These are phyloP conservation scores for Aspergillus brunneoviolaceus DNA, from an alignment of 2,329 filamentous ascomycete genomes.

Conservation along the genomic window DNA sequence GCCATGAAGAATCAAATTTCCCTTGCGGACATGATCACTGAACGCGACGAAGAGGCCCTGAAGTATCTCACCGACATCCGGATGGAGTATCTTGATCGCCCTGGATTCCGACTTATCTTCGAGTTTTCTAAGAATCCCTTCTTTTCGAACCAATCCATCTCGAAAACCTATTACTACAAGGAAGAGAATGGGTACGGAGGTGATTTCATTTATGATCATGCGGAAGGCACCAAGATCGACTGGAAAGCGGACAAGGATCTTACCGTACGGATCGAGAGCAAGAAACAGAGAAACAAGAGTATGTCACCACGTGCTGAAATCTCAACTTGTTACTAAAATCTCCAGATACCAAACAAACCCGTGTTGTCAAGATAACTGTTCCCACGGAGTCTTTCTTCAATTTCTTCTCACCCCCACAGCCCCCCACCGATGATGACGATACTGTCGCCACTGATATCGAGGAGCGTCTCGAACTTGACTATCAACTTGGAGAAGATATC, in stretches of 20 bases:
- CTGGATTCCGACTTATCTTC: constrained; percentile 97
- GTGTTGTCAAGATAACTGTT: constrained; percentile 98
- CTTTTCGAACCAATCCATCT: constrained; percentile 95
- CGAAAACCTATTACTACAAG: constrained; percentile 99
- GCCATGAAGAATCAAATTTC: constrained; percentile 99
- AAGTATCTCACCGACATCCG: constrained; percentile 89
- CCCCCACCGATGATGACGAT: constrained; percentile 67
- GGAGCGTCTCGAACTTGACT: constrained; percentile 96
- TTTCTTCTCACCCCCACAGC: constrained; percentile 95
- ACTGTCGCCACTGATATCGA: constrained; percentile 87
- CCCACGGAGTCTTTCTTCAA: constrained; percentile 99
- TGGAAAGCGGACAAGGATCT: constrained; percentile 94
- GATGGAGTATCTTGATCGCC: constrained; percentile 99
- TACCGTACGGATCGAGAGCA: constrained; percentile 93
- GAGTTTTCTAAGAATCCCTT: constrained; percentile 94
- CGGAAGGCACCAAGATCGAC: constrained; percentile 95
- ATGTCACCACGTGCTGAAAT: constrained; percentile 39
- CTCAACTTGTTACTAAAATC: constrained; percentile 11
- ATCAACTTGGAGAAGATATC: constrained; percentile 98
- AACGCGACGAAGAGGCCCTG: constrained; percentile 90
- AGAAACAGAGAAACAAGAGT: constrained; percentile 99
- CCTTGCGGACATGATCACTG: constrained; percentile 97
- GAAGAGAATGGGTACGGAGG: constrained; percentile 98
- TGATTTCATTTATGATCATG: constrained; percentile 99
- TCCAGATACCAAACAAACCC: constrained; percentile 95